A percentile compares a stretch with the other conserved stretches of the same genome.
Conservation (phyloP, 768 basidiomycete genomes). For the Collybia mongolica region DNA sequence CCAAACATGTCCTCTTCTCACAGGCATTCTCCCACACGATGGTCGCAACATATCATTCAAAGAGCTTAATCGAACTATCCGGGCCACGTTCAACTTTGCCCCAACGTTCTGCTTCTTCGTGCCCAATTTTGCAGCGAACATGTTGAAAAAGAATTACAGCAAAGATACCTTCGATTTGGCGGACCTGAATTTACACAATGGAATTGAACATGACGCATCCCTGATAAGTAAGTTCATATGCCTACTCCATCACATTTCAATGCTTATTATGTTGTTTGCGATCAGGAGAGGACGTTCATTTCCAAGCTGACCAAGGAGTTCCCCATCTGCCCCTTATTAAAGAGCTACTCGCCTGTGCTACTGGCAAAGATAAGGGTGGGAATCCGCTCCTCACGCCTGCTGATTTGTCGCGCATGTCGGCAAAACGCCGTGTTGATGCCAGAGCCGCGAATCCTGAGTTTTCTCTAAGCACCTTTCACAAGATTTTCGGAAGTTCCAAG, state of each 20-base stretch:
- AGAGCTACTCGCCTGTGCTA: slow-evolving; percentile 56
- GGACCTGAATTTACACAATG: slow-evolving; percentile 73
- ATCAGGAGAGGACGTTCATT: slow-evolving; percentile 46
- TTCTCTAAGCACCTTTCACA: slow-evolving; percentile 47
- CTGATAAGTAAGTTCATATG: slow-evolving; percentile 46
- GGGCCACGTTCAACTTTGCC: slow-evolving; percentile 66
- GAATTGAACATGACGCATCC: slow-evolving; percentile 72
- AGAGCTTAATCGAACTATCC: slow-evolving; percentile 41
- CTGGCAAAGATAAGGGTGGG: slow-evolving; percentile 53
- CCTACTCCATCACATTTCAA: not conserved
- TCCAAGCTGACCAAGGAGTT: slow-evolving; percentile 50
- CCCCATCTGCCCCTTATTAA: slow-evolving; percentile 50
- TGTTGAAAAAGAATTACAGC: slow-evolving; percentile 55
- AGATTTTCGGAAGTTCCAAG: slow-evolving; percentile 68
- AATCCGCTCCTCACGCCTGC: slow-evolving; percentile 47
- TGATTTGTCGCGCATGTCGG: slow-evolving; percentile 56
- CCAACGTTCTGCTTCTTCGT: slow-evolving; percentile 68
- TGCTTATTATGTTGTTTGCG: slow-evolving; percentile 26
- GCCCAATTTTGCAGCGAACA: slow-evolving; percentile 55
- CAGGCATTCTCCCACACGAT: slow-evolving; percentile 64
- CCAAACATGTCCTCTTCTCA: slow-evolving; percentile 15
- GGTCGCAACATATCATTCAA: slow-evolving; percentile 70
- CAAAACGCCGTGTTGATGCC: slow-evolving; percentile 62
- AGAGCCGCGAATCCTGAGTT: slow-evolving; percentile 55
- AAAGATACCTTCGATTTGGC: slow-evolving; percentile 63